These are phyloP conservation scores for Balakata baccata DNA, from an alignment of 345 rosid species.

Conservation along the genomic window DNA sequence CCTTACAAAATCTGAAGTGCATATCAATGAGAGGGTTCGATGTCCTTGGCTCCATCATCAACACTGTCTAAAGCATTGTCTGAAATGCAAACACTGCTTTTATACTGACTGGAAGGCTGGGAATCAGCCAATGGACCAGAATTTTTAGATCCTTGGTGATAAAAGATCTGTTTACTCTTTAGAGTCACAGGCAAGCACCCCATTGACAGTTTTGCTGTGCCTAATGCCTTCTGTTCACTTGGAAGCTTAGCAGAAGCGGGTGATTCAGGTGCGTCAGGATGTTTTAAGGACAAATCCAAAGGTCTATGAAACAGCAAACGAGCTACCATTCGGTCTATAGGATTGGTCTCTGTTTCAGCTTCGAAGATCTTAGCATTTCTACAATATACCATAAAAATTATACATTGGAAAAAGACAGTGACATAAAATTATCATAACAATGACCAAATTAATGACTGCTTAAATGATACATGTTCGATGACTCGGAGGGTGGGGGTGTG, in stretches of 20 bases:
- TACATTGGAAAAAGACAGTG: background rate
- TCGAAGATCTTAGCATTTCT: conserved; percentile 53
- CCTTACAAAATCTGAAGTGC: conserved; percentile 24
- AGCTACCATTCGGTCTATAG: conserved; percentile 80
- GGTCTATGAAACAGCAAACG: conserved; percentile 85
- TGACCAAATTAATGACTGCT: background rate
- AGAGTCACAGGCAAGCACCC: conserved; percentile 32
- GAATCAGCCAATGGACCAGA: conserved; percentile 24
- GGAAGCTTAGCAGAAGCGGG: conserved; percentile 46
- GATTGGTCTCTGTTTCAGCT: conserved; percentile 81
- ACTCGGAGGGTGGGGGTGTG: background rate
- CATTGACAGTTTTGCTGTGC: conserved; percentile 21
- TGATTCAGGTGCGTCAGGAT: conserved; percentile 54
- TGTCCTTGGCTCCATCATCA: conserved; percentile 29
- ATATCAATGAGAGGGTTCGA: conserved; percentile 32
- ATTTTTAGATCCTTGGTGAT: conserved; percentile 35
- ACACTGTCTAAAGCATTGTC: conserved; percentile 43
- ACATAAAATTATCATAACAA: background rate
- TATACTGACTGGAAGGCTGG: conserved; percentile 14
- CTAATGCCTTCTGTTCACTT: conserved; percentile 34
- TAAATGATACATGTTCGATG: too few relatives aligned
- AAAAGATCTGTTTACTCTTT: conserved; percentile 29
- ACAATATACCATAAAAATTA: conserved; percentile 18
- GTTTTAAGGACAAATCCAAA: conserved; percentile 43
- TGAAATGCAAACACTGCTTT: conserved; percentile 17